phyloP scores from a whole-genome alignment of 306 rosid genomes.

The Cucurbita ficifolia region DNA sequence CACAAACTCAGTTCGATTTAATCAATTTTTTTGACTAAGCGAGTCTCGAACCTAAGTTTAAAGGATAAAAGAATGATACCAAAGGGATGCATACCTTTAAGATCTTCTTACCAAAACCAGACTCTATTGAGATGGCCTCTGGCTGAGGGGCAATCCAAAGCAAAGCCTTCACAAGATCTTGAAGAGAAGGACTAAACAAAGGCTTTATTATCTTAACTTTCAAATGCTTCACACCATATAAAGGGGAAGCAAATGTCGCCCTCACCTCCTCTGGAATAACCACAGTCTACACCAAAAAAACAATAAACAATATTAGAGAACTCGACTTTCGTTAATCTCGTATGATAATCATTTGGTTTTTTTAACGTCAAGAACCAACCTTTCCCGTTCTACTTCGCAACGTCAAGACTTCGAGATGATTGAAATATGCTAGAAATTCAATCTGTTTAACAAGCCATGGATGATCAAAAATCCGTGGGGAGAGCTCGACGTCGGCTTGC shows the following conservation, averaged over 20 bases:
- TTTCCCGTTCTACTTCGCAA: not conserved
- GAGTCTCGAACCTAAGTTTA: not conserved
- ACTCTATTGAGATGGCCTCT: not conserved
- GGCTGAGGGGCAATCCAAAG: slow-evolving; percentile 7
- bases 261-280: slow-evolving; percentile 1
- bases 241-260: not conserved
- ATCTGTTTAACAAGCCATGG: not conserved
- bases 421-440: slow-evolving; percentile 1
- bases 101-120: not conserved
- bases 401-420: not conserved
- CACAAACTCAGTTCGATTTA: not conserved
- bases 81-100: not conserved
- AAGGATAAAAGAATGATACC: not conserved
- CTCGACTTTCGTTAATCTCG: not conserved
- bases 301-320: not conserved
- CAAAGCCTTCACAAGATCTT: slow-evolving; percentile 1
- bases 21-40: not conserved
- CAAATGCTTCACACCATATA: slow-evolving; percentile 4
- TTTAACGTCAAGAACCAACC: not conserved
- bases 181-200: not conserved
- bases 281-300: not conserved
- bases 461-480: not conserved
- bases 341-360: not conserved
- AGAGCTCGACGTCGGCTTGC: not conserved
- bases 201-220: not conserved